These are phyloP conservation scores for Talaromyces sp. DNA, from an alignment of 2,329 filamentous ascomycete species.

Conservation along the genomic window DNA sequence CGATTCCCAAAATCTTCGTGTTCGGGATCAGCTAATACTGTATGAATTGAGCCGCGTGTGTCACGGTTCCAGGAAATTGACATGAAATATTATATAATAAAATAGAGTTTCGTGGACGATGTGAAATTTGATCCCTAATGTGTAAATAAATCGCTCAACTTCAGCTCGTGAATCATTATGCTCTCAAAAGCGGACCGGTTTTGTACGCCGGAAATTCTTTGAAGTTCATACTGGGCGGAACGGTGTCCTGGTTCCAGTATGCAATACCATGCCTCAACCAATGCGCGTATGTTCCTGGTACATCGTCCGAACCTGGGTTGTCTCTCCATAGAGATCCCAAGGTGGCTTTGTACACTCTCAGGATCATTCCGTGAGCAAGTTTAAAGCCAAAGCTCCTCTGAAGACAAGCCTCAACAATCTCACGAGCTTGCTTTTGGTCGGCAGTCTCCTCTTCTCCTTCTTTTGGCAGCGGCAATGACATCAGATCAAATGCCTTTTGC, in stretches of 20 bases:
- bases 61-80: not conserved
- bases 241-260: constrained; percentile 41
- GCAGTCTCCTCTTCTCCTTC: constrained; percentile 35
- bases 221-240: constrained; percentile 25
- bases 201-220: constrained; percentile 1
- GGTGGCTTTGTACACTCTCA: constrained; percentile 46
- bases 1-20: too few species aligned
- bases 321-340: constrained; percentile 51
- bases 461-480: constrained; percentile 40
- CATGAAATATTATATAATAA: not conserved
- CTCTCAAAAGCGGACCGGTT: constrained; percentile 6
- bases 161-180: not conserved
- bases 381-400: constrained; percentile 51
- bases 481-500: constrained; percentile 44
- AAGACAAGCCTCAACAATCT: constrained; percentile 50
- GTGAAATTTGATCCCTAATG: too few species aligned
- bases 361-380: constrained; percentile 50
- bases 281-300: constrained; percentile 49
- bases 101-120: too few species aligned
- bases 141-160: not conserved
- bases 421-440: constrained; percentile 45
- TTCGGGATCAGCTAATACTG: too few species aligned
- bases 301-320: constrained; percentile 44
- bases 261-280: constrained; percentile 47
- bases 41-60: too few species aligned